Percentiles rank a stretch among this genome's conserved stretches.
Evolutionary conservation across 352 stramenopile genomes (phyloP).

Genomic region (Phytophthora megakarya): DNA sequence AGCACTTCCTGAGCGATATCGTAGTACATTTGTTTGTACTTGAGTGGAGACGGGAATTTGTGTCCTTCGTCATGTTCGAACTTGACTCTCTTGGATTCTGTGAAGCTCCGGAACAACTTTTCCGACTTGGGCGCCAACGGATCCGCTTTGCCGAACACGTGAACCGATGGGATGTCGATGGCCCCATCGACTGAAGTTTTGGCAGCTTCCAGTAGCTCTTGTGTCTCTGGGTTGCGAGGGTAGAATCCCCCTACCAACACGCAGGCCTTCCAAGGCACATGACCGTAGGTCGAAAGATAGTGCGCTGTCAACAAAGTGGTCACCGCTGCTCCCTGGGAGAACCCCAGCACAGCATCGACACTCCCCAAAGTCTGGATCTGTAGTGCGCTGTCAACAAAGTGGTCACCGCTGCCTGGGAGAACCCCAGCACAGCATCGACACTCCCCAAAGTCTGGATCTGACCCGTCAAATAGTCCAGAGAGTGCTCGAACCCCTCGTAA

Average conservation of each 20-base stretch:
- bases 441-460: conserved; percentile 53
- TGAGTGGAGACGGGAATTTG: conserved; percentile 65
- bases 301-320: conserved; percentile 71
- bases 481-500: conserved; percentile 72
- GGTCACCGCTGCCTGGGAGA: conserved; percentile 67
- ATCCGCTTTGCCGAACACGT: conserved; percentile 64
- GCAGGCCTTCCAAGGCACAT: conserved; percentile 62
- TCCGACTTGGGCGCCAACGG: conserved; percentile 49
- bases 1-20: conserved; percentile 54
- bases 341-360: conserved; percentile 74
- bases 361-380: conserved; percentile 53
- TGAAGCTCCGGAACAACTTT: conserved; percentile 55
- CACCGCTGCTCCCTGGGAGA: conserved; percentile 72
- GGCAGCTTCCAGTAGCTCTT: conserved; percentile 52
- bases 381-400: conserved; percentile 73
- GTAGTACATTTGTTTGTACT: conserved; percentile 52
- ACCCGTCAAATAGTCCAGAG: conserved; percentile 56
- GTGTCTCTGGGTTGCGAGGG: conserved; percentile 51
- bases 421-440: conserved; percentile 74
- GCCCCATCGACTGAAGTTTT: conserved; percentile 35
- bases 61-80: conserved; percentile 81
- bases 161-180: conserved; percentile 69
- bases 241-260: conserved; percentile 72
- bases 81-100: conserved; percentile 32
- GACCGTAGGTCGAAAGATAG: conserved; percentile 42